phyloP scores from a whole-genome alignment of 2,329 filamentous ascomycete species.

The Stylonectria norvegica region DNA sequence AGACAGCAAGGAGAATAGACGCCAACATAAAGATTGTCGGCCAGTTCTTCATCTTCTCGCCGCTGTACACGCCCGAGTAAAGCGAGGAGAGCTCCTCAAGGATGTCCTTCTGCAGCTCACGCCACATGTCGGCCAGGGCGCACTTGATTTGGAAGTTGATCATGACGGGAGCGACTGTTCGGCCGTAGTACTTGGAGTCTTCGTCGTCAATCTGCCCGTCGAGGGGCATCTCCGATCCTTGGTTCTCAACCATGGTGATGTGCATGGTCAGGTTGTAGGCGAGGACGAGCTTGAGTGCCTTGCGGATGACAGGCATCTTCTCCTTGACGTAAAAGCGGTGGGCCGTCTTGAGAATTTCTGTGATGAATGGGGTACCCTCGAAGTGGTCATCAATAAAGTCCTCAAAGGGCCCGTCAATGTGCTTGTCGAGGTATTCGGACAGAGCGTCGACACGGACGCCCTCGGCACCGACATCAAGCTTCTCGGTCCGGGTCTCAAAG shows the following conservation, averaged over 20 bases:
- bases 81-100: slow-evolving; percentile 87
- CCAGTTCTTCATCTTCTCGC: slow-evolving; percentile 98
- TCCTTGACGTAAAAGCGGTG: slow-evolving; percentile 91
- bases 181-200: slow-evolving; percentile 82
- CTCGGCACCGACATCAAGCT: slow-evolving; percentile 82
- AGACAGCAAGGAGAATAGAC: slow-evolving; percentile 86
- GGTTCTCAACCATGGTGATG: slow-evolving; percentile 89
- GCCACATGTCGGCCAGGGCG: slow-evolving; percentile 96
- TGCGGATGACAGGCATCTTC: slow-evolving; percentile 84
- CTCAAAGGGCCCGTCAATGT: slow-evolving; percentile 89
- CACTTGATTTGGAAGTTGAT: slow-evolving; percentile 99
- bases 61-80: slow-evolving; percentile 97
- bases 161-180: slow-evolving; percentile 93
- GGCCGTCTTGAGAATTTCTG: slow-evolving; percentile 92
- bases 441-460: slow-evolving; percentile 78
- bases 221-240: slow-evolving; percentile 73
- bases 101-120: slow-evolving; percentile 92
- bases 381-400: slow-evolving; percentile 95
- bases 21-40: slow-evolving; percentile 98
- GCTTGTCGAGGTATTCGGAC: slow-evolving; percentile 90
- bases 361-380: slow-evolving; percentile 90
- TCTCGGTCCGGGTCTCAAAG: slow-evolving; percentile 84
- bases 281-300: slow-evolving; percentile 89
- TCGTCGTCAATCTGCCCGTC: slow-evolving; percentile 83
- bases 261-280: slow-evolving; percentile 95